These are phyloP conservation scores for Areca catechu DNA, from an alignment of 176 grass and related monocot species.

Conservation along the genomic window DNA sequence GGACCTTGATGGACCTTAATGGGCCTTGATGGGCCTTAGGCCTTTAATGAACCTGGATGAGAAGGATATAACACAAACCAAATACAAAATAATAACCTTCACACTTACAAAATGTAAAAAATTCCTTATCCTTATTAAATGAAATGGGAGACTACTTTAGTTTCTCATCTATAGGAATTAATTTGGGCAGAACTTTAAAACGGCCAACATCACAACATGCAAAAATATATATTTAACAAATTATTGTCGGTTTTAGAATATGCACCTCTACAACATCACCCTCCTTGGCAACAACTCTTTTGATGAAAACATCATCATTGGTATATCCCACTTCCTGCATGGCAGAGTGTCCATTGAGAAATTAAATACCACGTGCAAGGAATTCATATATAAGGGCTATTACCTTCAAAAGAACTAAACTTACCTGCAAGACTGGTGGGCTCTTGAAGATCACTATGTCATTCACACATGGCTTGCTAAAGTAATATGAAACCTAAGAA, in stretches of 20 bases:
- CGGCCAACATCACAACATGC: neutral
- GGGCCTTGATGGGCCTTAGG: too few species aligned
- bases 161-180: too few species aligned
- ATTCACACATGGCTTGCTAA: slow-evolving; percentile 87
- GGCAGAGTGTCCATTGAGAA: slow-evolving; percentile 17
- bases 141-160: too few species aligned
- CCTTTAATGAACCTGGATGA: too few species aligned
- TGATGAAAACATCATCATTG: slow-evolving; percentile 95
- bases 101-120: too few species aligned
- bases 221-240: neutral
- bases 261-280: slow-evolving; percentile 89
- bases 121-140: too few species aligned
- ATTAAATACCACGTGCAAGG: neutral
- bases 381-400: neutral
- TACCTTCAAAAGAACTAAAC: neutral
- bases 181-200: too few species aligned
- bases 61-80: too few species aligned
- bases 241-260: slow-evolving; percentile 6
- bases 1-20: too few species aligned
- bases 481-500: slow-evolving; percentile 92
- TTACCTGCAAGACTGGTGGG: slow-evolving; percentile 89
- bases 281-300: slow-evolving; percentile 87
- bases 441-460: slow-evolving; percentile 97
- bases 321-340: slow-evolving; percentile 84
- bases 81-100: too few species aligned